These are phyloP conservation scores for Xerocomellus dryophilus DNA, from an alignment of 768 basidiomycete species.

Conservation along the genomic window DNA sequence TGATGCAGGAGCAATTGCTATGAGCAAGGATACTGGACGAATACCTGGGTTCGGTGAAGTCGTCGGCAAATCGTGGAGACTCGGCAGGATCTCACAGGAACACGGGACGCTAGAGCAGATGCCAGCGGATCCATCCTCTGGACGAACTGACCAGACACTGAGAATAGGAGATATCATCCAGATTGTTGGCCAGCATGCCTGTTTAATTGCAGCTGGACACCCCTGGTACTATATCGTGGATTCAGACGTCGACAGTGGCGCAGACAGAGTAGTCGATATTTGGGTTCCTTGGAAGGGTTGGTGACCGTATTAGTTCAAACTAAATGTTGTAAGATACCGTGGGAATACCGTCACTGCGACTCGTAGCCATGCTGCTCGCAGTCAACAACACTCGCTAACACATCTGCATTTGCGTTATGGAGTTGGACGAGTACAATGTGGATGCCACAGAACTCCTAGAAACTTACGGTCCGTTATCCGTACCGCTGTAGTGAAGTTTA, in stretches of 20 bases:
- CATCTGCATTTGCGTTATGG: conserved; percentile 41
- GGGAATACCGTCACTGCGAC: conserved; percentile 16
- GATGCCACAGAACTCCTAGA: conserved; percentile 92
- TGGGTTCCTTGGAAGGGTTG: conserved; percentile 94
- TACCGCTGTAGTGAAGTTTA: background rate
- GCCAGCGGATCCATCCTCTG: conserved; percentile 10
- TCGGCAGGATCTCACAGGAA: conserved; percentile 72
- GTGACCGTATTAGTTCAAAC: conserved; percentile 36
- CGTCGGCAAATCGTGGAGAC: conserved; percentile 58
- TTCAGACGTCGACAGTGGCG: conserved; percentile 46
- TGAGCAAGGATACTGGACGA: conserved; percentile 84
- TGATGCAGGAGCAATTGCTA: conserved; percentile 83
- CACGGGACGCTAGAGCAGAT: conserved; percentile 65
- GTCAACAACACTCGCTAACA: background rate
- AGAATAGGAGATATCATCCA: conserved; percentile 61
- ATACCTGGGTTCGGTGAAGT: conserved; percentile 71
- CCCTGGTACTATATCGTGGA: conserved; percentile 87
- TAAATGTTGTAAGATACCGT: conserved; percentile 10
- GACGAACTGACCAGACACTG: conserved; percentile 28
- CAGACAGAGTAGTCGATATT: conserved; percentile 62
- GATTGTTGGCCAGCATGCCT: conserved; percentile 84
- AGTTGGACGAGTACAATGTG: conserved; percentile 62
- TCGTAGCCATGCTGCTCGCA: background rate
- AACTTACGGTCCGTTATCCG: conserved; percentile 70
- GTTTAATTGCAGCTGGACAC: conserved; percentile 73